Evolutionary conservation across 768 basidiomycete genomes (phyloP).

Genomic region (Boletus subcaerulescens): DNA sequence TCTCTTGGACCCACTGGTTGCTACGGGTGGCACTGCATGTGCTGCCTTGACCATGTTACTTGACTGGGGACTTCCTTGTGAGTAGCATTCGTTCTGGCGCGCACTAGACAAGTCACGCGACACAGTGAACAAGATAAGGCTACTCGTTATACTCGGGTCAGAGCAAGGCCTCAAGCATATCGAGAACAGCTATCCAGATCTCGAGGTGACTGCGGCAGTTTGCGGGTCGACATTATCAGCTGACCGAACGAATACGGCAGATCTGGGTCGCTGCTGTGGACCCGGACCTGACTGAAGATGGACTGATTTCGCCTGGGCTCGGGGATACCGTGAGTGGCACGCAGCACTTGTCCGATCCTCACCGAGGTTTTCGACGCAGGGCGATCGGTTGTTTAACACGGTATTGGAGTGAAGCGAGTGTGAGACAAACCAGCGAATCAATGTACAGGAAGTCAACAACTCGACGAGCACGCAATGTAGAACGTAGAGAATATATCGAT

Average conservation of each 20-base stretch:
- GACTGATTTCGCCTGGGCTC: slow-evolving; percentile 85
- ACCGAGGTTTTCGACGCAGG: slow-evolving; percentile 41
- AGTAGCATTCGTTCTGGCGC: slow-evolving; percentile 14
- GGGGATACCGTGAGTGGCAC: slow-evolving; percentile 74
- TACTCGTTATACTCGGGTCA: slow-evolving; percentile 80
- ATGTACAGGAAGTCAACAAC: background rate
- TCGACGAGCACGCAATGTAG: background rate
- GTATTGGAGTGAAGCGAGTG: slow-evolving; percentile 34
- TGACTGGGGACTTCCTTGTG: slow-evolving; percentile 79
- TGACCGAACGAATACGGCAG: slow-evolving; percentile 38
- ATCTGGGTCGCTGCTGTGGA: slow-evolving; percentile 89
- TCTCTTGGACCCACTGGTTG: slow-evolving; percentile 89
- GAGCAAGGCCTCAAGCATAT: slow-evolving; percentile 69
- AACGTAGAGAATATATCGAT: too few species aligned
- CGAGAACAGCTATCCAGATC: slow-evolving; percentile 62
- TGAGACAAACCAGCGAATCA: too few species aligned
- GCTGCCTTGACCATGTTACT: slow-evolving; percentile 85
- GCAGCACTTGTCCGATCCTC: background rate
- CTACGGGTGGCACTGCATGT: slow-evolving; percentile 89
- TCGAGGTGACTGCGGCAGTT: slow-evolving; percentile 56
- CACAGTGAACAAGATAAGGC: slow-evolving; percentile 68
- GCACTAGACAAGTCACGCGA: background rate
- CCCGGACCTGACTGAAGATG: slow-evolving; percentile 62
- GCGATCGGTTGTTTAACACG: slow-evolving; percentile 84
- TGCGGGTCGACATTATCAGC: background rate